Evolutionary conservation across 192 early-diverging fungal species (phyloP), one percentile per base, ranked within the genome.

Genomic region (Coemansia sp.): DNA sequence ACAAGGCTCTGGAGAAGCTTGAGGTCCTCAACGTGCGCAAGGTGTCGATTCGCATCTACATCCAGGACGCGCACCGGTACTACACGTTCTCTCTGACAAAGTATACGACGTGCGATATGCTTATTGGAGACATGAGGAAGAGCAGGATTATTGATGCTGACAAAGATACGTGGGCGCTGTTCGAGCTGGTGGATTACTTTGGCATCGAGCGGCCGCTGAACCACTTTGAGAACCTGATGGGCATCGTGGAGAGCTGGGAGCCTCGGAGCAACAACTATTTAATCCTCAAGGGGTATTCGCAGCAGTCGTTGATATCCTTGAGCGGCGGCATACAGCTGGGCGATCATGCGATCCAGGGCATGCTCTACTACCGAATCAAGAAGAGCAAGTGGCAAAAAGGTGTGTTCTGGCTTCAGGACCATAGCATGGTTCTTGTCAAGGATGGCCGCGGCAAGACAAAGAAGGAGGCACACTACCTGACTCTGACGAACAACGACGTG

Each of bases 141-240:
- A 82, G 81, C 50, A 81, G 73, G n/a, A 75, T 86, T 48, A 74
- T 89, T 13, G 75, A 84, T 25, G 45, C 72, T 5, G 59, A 68
- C 28, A 68, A 77, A 68, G 53, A 55, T 64, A 64, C 63, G 4
- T 98, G 93, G 93, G 89, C 92, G 6, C 74, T 98, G 36, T 98
- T 98, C 82, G 96, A 98, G 67, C 79, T 94, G 34, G 86, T 89
- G 30, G 90, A 91, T 62, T 86, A 95, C 61, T 86, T 90, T 75
- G 87, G 88, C 34, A 77, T 96, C 47, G 95, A 98, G 78, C 84
- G 96, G 60, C 93, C 94, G 23, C 61, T 98, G 33, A 84, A 91
- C 27, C 90, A 94, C 65, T 98, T 93, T 90, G 96, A 96, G 68
- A 84, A 89, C 15, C 83, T 98, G 10, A 85, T 91, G 53, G 86